A percentile compares a stretch with the other conserved stretches of the same genome.
Evolutionary conservation across 768 basidiomycete genomes (phyloP).

Genomic region (Macrolepiota dolichaula): DNA sequence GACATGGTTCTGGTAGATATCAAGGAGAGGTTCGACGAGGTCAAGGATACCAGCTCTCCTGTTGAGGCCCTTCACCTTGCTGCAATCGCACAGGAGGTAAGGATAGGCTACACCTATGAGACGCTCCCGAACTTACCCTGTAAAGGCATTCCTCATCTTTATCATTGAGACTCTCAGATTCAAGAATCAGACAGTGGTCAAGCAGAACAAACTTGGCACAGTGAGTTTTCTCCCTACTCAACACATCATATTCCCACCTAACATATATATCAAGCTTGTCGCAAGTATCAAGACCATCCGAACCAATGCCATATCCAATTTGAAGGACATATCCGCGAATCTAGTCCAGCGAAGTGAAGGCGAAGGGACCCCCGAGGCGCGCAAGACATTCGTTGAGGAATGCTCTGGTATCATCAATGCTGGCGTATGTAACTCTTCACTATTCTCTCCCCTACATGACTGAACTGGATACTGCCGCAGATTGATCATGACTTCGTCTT

Average conservation of each 20-base stretch:
- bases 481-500: conserved; percentile 63
- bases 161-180: conserved; percentile 70
- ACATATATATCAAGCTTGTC: conserved; percentile 47
- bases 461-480: conserved; percentile 39
- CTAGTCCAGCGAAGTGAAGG: conserved; percentile 49
- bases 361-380: conserved; percentile 49
- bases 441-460: not conserved
- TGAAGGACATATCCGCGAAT: conserved; percentile 56
- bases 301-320: conserved; percentile 41
- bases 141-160: conserved; percentile 73
- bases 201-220: conserved; percentile 68
- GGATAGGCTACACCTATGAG: not conserved
- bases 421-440: conserved; percentile 24
- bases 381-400: conserved; percentile 48
- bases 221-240: conserved; percentile 36
- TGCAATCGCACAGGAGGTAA: conserved; percentile 72
- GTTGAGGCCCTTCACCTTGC: conserved; percentile 69
- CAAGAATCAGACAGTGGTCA: conserved; percentile 65
- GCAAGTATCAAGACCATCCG: conserved; percentile 64
- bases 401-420: conserved; percentile 38
- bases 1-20: conserved; percentile 38
- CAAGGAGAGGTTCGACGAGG: conserved; percentile 45
- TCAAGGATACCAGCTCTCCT: conserved; percentile 38
- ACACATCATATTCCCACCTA: conserved; percentile 1
- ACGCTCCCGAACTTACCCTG: not conserved